Percentiles rank a stretch among this genome's conserved stretches.
Conservation (phyloP, 2,329 filamentous ascomycete species). For the Cladosporium austrohemisphaericum region DNA sequence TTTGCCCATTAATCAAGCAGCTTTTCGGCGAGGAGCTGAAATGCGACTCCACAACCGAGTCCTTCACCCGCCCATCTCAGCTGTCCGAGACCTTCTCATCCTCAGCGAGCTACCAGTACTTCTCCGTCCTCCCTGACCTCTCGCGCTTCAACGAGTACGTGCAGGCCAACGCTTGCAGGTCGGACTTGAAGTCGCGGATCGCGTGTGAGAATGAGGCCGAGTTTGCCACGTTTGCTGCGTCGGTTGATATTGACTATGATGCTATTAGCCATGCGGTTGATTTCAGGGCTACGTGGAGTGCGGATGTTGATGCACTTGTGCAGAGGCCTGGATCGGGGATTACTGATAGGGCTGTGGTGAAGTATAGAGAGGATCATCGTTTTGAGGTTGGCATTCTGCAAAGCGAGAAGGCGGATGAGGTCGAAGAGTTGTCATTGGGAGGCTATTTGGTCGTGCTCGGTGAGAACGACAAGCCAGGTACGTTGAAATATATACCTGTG, state of each 20-base stretch:
- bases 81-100: slow-evolving; percentile 59
- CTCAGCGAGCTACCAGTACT: slow-evolving; percentile 65
- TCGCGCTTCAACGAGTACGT: slow-evolving; percentile 40
- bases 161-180: slow-evolving; percentile 30
- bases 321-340: slow-evolving; percentile 20
- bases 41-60: slow-evolving; percentile 48
- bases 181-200: slow-evolving; percentile 6
- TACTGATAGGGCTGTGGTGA: slow-evolving; percentile 3
- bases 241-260: slow-evolving; percentile 74
- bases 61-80: slow-evolving; percentile 43
- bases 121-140: slow-evolving; percentile 60
- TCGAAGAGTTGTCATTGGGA: slow-evolving; percentile 72
- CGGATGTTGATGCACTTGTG: neutral
- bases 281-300: slow-evolving; percentile 61
- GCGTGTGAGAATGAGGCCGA: slow-evolving; percentile 13
- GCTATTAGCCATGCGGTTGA: slow-evolving; percentile 62
- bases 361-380: slow-evolving; percentile 35
- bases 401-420: slow-evolving; percentile 55
- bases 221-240: slow-evolving; percentile 6
- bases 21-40: slow-evolving; percentile 54
- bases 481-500: slow-evolving; percentile 20
- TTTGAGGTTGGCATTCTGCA: slow-evolving; percentile 80
- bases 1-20: slow-evolving; percentile 59
- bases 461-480: slow-evolving; percentile 64
- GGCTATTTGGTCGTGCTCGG: slow-evolving; percentile 77